Evolutionary conservation across 2,329 filamentous ascomycete genomes (phyloP), one percentile per base, ranked within the genome.

Genomic region (Pseudogymnoascus sp.): DNA sequence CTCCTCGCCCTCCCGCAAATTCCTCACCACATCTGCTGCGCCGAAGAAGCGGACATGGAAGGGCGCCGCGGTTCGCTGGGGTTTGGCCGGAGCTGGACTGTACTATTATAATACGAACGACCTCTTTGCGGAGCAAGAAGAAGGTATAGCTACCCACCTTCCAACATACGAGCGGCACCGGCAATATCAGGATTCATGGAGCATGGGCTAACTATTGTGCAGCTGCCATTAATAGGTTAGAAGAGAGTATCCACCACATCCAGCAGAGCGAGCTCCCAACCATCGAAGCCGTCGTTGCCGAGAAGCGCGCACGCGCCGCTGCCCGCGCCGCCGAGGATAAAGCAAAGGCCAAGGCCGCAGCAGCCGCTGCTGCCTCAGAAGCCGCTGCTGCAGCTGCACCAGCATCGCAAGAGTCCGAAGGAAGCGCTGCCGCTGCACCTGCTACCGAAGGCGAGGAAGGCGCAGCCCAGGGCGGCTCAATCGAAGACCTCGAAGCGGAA

Each of bases 81-180:
- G 86, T 68, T 73, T 95, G 63, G 93, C 91, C 0, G 81, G 80
- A 65, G 91, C 83, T 18, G 86, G 88, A 54, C 78, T 97, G 60
- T 99, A 97, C 79, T 97, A 90, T 77, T 99, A 97, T 77, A 96
- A 92, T 79, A 97, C 92, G 6, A 93, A 88, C 72, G 84, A 86
- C 62, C 81, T 91, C 21, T 97, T 97, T 75, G 90, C 92, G 14
- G 91, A 97, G 71, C 88, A 96, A 75, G 84, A 86, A 37, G 77
- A 83, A 69, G 83, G 92, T 96, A 83, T 69, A 88, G 77, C 47
- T 54, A 16, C 47, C 26, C 14, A 54, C 14, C 47, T 54, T 29
- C 34, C 40, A 29, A 31, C 4, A 4, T 45, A 45, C 42, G 73
- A 51, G 71, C 77, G 21, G 76, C 83, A 7, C 74, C 81, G 14